Percentiles rank a stretch among this genome's conserved stretches.
Conservation (phyloP, 768 basidiomycete species). For the Vararia minispora region DNA sequence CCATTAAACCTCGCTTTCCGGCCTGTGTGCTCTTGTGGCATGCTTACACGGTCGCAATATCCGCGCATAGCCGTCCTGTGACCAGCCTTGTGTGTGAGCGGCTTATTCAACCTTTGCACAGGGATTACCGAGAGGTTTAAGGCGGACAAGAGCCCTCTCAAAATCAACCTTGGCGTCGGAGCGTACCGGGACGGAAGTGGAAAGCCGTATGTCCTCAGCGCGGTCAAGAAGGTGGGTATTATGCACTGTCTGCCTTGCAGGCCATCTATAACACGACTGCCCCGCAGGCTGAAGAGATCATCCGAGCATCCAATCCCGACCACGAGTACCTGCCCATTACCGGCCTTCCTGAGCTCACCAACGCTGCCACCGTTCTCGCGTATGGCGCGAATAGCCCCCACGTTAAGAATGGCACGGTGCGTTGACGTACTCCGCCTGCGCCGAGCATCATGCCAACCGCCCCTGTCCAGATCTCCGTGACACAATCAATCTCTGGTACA, state of each 20-base stretch:
- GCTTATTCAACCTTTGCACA: slow-evolving; percentile 18
- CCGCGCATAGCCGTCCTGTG: background rate
- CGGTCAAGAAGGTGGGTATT: slow-evolving; percentile 67
- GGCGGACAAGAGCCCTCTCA: slow-evolving; percentile 82
- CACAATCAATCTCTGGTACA: slow-evolving; percentile 95
- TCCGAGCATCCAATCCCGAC: slow-evolving; percentile 58
- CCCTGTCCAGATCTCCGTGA: slow-evolving; percentile 55
- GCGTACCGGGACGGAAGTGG: slow-evolving; percentile 91
- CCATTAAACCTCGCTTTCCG: background rate
- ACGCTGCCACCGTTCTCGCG: slow-evolving; percentile 79
- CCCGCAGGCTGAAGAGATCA: slow-evolving; percentile 61
- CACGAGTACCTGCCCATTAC: slow-evolving; percentile 98
- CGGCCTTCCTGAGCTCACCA: slow-evolving; percentile 78
- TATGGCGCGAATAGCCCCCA: slow-evolving; percentile 77
- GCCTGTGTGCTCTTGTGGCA: background rate
- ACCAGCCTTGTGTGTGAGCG: background rate
- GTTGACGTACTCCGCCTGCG: slow-evolving; percentile 21
- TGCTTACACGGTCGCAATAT: background rate
- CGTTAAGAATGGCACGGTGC: slow-evolving; percentile 58
- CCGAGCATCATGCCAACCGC: slow-evolving; percentile 3
- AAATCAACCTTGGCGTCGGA: slow-evolving; percentile 97
- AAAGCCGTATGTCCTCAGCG: slow-evolving; percentile 87
- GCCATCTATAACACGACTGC: slow-evolving; percentile 1
- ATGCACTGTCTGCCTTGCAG: background rate
- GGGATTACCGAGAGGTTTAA: slow-evolving; percentile 95